Base-by-base conservation (phyloP, 176 grass and related monocot genomes). In the Secale cereale region DNA sequence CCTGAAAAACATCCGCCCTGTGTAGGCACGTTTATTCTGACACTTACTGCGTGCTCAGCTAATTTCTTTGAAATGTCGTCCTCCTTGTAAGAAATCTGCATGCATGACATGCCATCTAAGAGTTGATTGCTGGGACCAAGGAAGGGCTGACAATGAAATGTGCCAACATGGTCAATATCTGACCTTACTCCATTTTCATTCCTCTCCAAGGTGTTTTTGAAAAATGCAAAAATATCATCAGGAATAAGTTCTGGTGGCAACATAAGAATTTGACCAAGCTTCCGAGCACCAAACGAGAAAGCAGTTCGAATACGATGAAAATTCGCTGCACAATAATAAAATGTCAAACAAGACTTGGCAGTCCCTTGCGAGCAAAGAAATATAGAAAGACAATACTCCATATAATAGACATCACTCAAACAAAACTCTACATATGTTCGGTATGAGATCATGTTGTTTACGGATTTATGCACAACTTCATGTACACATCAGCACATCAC, bases 251-350 rank as follows among this genome's bases (percentile, higher is more conserved):
- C 82, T 39, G 61, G 4, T 83, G 78, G 90, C 66, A 84, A 80
- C 68, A 82, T 79, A 29, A 98, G 93, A 71, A 93, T 88, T 61
- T 88, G 81, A 35, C 91, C 87, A 77, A 98, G 95, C 81, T 91
- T 93, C 75, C 50, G 85, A 86, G 91, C 91, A 77, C 91, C 95
- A 88, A 88, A 98, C 8, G 81, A 83, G 41, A 92, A 93, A 68
- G 95, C 95, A 8, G 80, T 89, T 41, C 90, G 83, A 32, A 98
- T 98, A 52, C 95, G 95, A 78, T 83, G 82, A 61, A 90, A 95
- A 65, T 82, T 98, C 59, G 92, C 95, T 98, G 83, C 79, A 85
- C 40, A 78, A 86, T 68, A 74, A 74, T 39, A 54, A 41, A 36
- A 88, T 87, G 39, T 56, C 61, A 36, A 80, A 81, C 20, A 78